Base-by-base conservation (phyloP, 176 grass and related monocot genomes). In the Guadua angustifolia region DNA sequence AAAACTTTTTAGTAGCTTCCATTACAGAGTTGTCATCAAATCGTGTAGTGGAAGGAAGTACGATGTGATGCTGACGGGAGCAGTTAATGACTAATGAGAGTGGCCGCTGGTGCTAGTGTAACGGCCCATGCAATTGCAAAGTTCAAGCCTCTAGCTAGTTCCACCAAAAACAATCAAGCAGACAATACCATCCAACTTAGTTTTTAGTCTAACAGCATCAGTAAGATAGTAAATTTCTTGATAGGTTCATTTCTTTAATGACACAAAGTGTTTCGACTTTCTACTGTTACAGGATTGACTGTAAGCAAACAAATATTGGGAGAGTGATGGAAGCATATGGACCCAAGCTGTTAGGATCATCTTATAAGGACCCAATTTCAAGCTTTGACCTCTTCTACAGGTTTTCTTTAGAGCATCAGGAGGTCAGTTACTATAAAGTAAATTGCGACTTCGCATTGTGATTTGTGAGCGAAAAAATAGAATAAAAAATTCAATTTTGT, bases 291-390 rank as follows among this genome's bases (percentile, higher is more conserved):
- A 98, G 95, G 89, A 66, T 24, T 65, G 78, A 85, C 9, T 88
- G 66, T 57, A 95, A 92, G 35, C 73, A 92, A 62, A 98, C 91
- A 15, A 98, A 98, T 91, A 82, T 98, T 62, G 92, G 95, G 72
- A 90, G 77, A 81, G 17, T 95, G 66, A 95, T 98, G 95, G 93
- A 98, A 92, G 57, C 36, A 47, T 71, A 92, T 39, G 92, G 93
- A 19, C 89, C 85, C 7, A 88, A 88, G 71, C 62, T 95, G 69
- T 64, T 98, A 82, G 93, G 93, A 58, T 78, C 95, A 83, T 82
- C 84, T 45, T 98, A 98, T 73, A 86, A 83, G 72, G 93, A 95
- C 47, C 93, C 95, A 4, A 82, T 92, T 86, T 77, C 91, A 65
- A 98, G 95, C 79, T 88, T 88, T 73, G 58, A 53, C 33, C 49